Conservation (phyloP, 2,329 filamentous ascomycete species). For the Alternaria triticina region DNA sequence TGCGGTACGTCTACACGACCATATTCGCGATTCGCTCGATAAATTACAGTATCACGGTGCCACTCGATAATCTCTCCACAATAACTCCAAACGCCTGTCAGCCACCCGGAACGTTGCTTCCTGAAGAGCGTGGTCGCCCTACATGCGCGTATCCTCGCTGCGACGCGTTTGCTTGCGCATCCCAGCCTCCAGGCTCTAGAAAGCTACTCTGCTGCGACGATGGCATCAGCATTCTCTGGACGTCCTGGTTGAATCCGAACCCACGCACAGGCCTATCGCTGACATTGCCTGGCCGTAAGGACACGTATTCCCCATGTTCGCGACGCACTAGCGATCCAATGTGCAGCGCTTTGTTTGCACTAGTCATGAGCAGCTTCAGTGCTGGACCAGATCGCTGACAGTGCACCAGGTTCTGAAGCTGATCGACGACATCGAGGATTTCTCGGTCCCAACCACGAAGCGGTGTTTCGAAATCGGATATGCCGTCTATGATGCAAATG, state of each 20-base stretch:
- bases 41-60: neutral
- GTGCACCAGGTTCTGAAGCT: neutral
- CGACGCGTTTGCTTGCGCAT: neutral
- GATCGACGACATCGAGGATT: neutral
- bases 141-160: neutral
- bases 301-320: neutral
- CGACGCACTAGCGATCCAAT: neutral
- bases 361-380: neutral
- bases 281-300: neutral
- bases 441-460: neutral
- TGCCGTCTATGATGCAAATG: neutral
- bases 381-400: neutral
- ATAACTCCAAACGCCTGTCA: accelerated
- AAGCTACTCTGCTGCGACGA: neutral
- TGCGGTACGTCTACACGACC: accelerated
- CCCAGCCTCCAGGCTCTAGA: neutral
- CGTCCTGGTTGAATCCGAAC: neutral
- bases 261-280: neutral
- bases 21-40: accelerated
- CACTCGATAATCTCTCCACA: accelerated
- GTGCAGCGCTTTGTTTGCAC: neutral
- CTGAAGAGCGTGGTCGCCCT: neutral
- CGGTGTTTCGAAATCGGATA: neutral
- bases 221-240: neutral
- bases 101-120: neutral